A percentile compares a stretch with the other conserved stretches of the same genome.
phyloP scores from a whole-genome alignment of 176 grass and related monocot genomes.

The Triticum aestivum region IWGSC_CS_RefSeq_v2.1 NC_057803.1:701006902-701007401 shows the following conservation, averaged over 20 bases:
- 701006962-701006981: slow-evolving; percentile 92
- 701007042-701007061: slow-evolving; percentile 98
- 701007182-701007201: slow-evolving; percentile 85
- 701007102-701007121: slow-evolving; percentile 81
- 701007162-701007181: slow-evolving; percentile 83
- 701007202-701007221: slow-evolving; percentile 42
- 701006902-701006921: slow-evolving; percentile 9
- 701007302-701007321: background rate
- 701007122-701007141: slow-evolving; percentile 96
- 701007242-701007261: slow-evolving; percentile 44
- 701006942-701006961: slow-evolving; percentile 94
- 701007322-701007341: background rate
- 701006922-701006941: slow-evolving; percentile 37
- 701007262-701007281: slow-evolving; percentile 7
- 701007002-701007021: slow-evolving; percentile 94
- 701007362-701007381: slow-evolving; percentile 32
- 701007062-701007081: slow-evolving; percentile 92
- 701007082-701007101: slow-evolving; percentile 87
- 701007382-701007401: slow-evolving; percentile 50
- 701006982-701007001: slow-evolving; percentile 95
- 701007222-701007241: slow-evolving; percentile 41
- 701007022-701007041: slow-evolving; percentile 93
- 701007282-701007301: background rate
- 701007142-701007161: slow-evolving; percentile 89
- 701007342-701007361: slow-evolving; percentile 1